Percentiles rank a stretch among this genome's conserved stretches.
Evolutionary conservation across 371 early-diverging fungal species (phyloP).

Genomic region (Coemansia linderi): DNA sequence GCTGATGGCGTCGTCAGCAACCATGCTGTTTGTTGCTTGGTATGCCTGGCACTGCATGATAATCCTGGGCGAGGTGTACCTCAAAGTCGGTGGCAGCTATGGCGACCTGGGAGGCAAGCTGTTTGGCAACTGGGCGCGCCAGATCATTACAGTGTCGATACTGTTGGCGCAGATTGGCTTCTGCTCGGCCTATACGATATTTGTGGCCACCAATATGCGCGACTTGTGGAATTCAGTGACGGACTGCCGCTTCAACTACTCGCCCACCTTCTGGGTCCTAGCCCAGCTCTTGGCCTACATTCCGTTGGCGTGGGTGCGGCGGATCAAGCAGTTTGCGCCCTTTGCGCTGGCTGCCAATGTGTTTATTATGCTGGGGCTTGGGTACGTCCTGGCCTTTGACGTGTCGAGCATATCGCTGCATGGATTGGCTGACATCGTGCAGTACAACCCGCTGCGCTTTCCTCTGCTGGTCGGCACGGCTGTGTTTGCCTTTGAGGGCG

Average conservation of each 20-base stretch:
- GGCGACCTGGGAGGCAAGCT: conserved; percentile 83
- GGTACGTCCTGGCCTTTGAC: conserved; percentile 79
- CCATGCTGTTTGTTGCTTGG: conserved; percentile 64
- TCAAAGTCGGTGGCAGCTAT: conserved; percentile 71
- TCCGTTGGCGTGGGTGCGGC: conserved; percentile 82
- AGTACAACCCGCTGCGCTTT: conserved; percentile 62
- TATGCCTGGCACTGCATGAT: conserved; percentile 69
- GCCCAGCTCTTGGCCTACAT: conserved; percentile 69
- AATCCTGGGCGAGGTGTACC: conserved; percentile 66
- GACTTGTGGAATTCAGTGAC: conserved; percentile 67
- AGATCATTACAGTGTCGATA: conserved; percentile 78
- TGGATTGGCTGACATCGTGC: conserved; percentile 60
- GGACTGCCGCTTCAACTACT: conserved; percentile 55
- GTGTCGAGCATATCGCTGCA: conserved; percentile 59
- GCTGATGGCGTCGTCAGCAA: conserved; percentile 62
- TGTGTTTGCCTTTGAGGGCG: conserved; percentile 90
- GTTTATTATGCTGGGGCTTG: conserved; percentile 80
- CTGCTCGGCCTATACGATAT: conserved; percentile 82
- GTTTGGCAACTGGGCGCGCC: conserved; percentile 77
- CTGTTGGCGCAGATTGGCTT: conserved; percentile 86
- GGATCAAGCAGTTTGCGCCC: conserved; percentile 78
- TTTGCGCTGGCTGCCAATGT: conserved; percentile 86
- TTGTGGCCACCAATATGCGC: conserved; percentile 73
- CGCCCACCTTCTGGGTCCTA: conserved; percentile 61
- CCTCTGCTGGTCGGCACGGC: conserved; percentile 88